A percentile compares a stretch with the other conserved stretches of the same genome.
Evolutionary conservation across 2,329 filamentous ascomycete species (phyloP).

Genomic region (Elsinoe fawcettii): DNA sequence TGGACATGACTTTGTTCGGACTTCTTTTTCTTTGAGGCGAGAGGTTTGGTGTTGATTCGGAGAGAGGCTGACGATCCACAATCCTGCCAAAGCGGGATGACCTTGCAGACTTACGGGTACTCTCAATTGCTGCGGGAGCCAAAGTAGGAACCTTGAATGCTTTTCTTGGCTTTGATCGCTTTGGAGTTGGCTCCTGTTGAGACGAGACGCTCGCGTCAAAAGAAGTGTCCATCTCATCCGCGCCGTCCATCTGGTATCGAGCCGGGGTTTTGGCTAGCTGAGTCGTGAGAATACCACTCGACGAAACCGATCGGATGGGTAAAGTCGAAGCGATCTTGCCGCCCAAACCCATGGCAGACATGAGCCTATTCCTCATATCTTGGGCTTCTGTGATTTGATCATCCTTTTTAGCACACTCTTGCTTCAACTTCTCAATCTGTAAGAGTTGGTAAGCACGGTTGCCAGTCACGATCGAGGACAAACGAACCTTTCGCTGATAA

Average conservation of each 20-base stretch:
- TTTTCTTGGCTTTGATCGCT: constrained; percentile 33
- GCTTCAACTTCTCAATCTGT: constrained; percentile 26
- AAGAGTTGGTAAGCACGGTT: background rate
- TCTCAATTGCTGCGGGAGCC: constrained; percentile 25
- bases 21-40: constrained; percentile 21
- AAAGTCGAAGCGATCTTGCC: constrained; percentile 2
- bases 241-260: background rate
- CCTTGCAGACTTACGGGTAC: constrained; percentile 16
- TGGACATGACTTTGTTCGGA: constrained; percentile 21
- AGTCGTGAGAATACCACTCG: constrained; percentile 7
- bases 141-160: constrained; percentile 28
- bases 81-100: constrained; percentile 20
- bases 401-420: constrained; percentile 30
- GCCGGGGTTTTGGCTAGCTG: background rate
- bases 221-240: constrained; percentile 19
- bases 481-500: background rate
- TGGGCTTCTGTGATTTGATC: constrained; percentile 33
- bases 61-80: constrained; percentile 23
- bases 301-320: constrained; percentile 17
- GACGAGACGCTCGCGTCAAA: constrained; percentile 27
- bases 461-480: background rate
- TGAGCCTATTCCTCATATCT: constrained; percentile 31
- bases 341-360: constrained; percentile 31
- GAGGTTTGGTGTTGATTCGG: constrained; percentile 23
- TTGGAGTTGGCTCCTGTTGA: constrained; percentile 33